Base-by-base conservation (phyloP, 2,329 filamentous ascomycete genomes). In the Stagonosporopsis tanaceti region DNA sequence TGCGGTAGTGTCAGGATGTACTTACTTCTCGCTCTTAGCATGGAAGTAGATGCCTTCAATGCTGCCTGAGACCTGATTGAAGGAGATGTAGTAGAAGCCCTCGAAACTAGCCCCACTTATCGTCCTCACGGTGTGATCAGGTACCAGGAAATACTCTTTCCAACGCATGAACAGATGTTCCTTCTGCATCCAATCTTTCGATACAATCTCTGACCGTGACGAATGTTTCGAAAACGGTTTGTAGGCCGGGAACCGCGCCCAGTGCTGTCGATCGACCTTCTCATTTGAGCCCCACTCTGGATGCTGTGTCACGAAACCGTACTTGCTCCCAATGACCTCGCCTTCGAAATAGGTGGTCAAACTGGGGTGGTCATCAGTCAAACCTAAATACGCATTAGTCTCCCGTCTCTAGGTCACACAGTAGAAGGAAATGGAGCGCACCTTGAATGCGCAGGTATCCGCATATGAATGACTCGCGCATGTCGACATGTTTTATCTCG, bases 21-120 rank as follows among this genome's bases (percentile, higher is more conserved):
- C 90, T 79, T 79, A 97, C 92, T 94, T 97, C 81, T 98, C 94
- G 79, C 93, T 98, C 81, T 96, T 97, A 12, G 92, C 91, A 79
- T 99, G 95, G 76, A 97, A 99, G 78, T 99, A 99, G 57, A 98
- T 97, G 17, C 95, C 95, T 71, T 88, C 93, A 38, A 99, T 90
- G 62, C 85, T 89, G 7, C 94, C 95, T 62, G 89, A 86, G 46
- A 92, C 81, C 78, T 98, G 94, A 76, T 98, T 97, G 81, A 98
- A 98, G 80, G 93, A 97, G 65, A 99, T 98, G 73, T 99, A 99
- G 76, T 98, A 99, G 75, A 99, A 99, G 0, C 95, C 95, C 73
- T 99, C 95, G 59, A 98, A 99, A 72, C 94, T 98, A 7, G 95
- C 95, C 17, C 95, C 95, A 32, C 88, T 91, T 60, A 99, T 97